Evolutionary conservation across 805 yeast genomes (phyloP).

Genomic region (Metschnikowia shivogae): DNA sequence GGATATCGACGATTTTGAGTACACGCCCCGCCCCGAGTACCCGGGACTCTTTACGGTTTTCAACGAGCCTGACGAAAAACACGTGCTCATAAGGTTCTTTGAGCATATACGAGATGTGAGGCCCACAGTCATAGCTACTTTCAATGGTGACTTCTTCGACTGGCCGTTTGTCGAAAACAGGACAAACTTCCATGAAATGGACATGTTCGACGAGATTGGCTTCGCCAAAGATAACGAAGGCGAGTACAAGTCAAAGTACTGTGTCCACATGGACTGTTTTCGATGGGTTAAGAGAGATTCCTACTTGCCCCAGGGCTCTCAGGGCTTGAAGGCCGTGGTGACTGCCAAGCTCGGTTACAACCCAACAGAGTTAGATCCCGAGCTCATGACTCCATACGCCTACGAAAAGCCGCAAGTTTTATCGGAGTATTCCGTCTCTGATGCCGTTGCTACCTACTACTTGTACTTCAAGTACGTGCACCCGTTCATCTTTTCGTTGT

Average conservation of each 20-base stretch:
- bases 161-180: conserved; percentile 98
- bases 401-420: conserved; percentile 85
- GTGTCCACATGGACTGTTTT: conserved; percentile 96
- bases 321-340: conserved; percentile 96
- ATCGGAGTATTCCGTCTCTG: conserved; percentile 97
- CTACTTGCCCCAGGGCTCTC: conserved; percentile 96
- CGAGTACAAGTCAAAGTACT: conserved; percentile 86
- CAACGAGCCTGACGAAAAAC: conserved; percentile 83
- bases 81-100: conserved; percentile 69
- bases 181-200: conserved; percentile 75
- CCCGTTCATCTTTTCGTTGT: conserved; percentile 92
- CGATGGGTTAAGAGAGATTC: conserved; percentile 98
- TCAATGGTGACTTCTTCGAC: conserved; percentile 97
- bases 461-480: conserved; percentile 94
- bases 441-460: conserved; percentile 98
- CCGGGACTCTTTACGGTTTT: conserved; percentile 87
- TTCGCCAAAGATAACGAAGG: conserved; percentile 85
- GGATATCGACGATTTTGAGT: conserved; percentile 95
- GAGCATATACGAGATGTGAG: conserved; percentile 83
- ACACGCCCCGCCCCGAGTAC: conserved; percentile 95
- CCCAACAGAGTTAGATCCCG: conserved; percentile 96
- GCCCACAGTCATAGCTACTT: conserved; percentile 97
- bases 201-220: conserved; percentile 91
- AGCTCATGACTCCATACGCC: conserved; percentile 97
- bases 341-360: conserved; percentile 93